These are phyloP conservation scores for Malus asiatica DNA, from an alignment of 306 rosid species.

Conservation along the genomic window DNA sequence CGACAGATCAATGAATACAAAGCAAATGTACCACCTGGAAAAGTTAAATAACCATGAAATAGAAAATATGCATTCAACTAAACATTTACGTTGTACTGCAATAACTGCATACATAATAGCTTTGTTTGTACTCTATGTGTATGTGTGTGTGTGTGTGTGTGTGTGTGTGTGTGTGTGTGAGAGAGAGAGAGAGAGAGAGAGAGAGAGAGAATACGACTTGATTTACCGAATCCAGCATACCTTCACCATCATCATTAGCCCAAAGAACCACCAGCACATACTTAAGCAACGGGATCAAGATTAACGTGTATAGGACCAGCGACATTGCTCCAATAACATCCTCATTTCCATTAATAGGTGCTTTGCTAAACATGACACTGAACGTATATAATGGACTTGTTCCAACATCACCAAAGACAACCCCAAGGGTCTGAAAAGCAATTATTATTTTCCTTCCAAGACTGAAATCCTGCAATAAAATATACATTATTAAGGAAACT, in stretches of 20 bases:
- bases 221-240: conserved; percentile 29
- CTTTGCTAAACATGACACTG: conserved; percentile 90
- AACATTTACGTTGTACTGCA: background rate
- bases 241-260: conserved; percentile 99
- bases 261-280: conserved; percentile 88
- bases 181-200: background rate
- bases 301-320: conserved; percentile 77
- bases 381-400: conserved; percentile 95
- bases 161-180: background rate
- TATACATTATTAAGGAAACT: no score
- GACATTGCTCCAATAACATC: conserved; percentile 93
- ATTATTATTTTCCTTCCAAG: conserved; percentile 56
- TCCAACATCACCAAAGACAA: conserved; percentile 99
- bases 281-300: conserved; percentile 89
- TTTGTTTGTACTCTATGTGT: no score
- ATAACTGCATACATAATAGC: background rate
- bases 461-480: conserved; percentile 60
- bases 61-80: background rate
- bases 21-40: conserved; percentile 98
- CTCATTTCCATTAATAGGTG: conserved; percentile 74
- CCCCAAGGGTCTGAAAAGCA: conserved; percentile 93
- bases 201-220: background rate
- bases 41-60: conserved; percentile 10
- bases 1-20: conserved; percentile 98
- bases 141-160: no score